Evolutionary conservation across 192 early-diverging fungal genomes (phyloP).

Genomic region (Coemansia sp.): DNA sequence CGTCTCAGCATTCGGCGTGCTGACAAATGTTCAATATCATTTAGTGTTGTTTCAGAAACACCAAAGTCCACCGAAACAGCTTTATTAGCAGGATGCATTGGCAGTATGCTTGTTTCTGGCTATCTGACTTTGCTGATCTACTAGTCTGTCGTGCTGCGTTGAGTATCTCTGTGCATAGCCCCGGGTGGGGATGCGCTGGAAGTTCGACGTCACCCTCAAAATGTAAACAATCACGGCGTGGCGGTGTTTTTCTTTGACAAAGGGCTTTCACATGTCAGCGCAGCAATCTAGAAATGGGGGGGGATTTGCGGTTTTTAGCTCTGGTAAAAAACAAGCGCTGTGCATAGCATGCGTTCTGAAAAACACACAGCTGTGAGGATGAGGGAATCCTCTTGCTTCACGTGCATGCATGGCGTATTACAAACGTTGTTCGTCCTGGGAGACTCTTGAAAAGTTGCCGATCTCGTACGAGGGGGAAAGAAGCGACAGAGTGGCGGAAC

Average conservation of each 20-base stretch:
- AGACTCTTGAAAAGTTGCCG: not conserved
- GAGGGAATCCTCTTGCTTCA: not conserved
- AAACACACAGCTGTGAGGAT: too few species aligned
- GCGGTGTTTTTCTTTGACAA: not conserved
- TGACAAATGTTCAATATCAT: too few species aligned
- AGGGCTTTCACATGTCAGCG: slow-evolving; percentile 11
- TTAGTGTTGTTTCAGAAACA: too few species aligned
- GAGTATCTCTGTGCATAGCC: not conserved
- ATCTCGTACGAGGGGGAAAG: not conserved
- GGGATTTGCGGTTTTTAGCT: not conserved
- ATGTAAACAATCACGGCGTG: not conserved
- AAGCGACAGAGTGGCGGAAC: not conserved
- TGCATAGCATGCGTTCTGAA: not conserved
- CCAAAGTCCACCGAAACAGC: too few species aligned
- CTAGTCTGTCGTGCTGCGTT: not conserved
- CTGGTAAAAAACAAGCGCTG: not conserved
- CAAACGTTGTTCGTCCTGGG: not conserved
- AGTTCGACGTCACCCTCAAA: not conserved
- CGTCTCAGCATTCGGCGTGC: too few species aligned
- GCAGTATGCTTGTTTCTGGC: not conserved
- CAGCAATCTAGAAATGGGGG: not conserved
- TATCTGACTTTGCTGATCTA: not conserved
- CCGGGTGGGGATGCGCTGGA: not conserved
- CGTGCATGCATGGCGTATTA: slow-evolving; percentile 2
- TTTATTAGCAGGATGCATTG: too few species aligned